phyloP scores from a whole-genome alignment of 2,329 filamentous ascomycete genomes.

The Alternaria metachromatica region DNA sequence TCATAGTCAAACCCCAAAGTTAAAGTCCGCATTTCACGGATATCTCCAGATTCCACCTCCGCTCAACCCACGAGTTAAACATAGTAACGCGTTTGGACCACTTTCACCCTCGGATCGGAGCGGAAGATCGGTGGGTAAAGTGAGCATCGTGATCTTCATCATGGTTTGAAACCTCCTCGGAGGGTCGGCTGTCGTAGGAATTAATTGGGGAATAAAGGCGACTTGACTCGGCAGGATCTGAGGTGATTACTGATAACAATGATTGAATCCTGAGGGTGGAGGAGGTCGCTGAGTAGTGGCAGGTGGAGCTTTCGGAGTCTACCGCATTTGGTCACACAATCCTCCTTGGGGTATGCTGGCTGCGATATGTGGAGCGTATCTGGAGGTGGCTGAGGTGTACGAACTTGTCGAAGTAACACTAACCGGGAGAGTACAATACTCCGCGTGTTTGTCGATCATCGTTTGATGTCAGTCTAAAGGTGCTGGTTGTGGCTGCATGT shows the following conservation, averaged over 20 bases:
- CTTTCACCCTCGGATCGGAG: neutral
- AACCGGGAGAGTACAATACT: neutral
- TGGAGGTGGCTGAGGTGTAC: neutral
- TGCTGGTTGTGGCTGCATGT: neutral
- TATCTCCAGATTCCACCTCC: neutral
- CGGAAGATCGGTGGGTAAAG: neutral
- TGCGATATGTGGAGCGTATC: slow-evolving; percentile 1
- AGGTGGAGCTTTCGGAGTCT: neutral
- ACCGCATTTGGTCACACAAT: neutral
- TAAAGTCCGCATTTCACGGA: neutral
- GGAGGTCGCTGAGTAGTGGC: neutral
- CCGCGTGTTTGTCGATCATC: neutral
- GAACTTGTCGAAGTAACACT: neutral
- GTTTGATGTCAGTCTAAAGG: neutral
- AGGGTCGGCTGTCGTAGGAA: neutral
- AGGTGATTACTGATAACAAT: neutral
- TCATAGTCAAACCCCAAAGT: neutral
- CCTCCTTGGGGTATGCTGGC: neutral
- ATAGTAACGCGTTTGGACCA: neutral
- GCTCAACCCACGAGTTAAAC: neutral
- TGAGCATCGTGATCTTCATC: neutral
- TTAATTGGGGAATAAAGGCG: neutral
- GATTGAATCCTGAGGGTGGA: neutral
- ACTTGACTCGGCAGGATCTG: neutral
- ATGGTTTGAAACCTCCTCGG: neutral